Evolutionary conservation across 345 rosid genomes (phyloP).

Genomic region (Moringa oleifera): DNA sequence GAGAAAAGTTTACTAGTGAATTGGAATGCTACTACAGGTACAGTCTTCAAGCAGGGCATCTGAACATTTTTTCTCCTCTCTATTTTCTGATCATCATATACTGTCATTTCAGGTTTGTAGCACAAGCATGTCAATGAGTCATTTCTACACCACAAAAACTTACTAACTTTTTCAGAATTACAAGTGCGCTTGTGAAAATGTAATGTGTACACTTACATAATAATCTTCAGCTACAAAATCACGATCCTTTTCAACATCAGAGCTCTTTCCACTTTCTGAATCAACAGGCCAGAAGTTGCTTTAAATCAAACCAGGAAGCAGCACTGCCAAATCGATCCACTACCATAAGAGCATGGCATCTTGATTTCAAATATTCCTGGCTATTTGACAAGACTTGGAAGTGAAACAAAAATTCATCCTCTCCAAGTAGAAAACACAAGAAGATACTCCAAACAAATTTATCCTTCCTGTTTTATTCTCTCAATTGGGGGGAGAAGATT

Average conservation of each 20-base stretch:
- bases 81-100: too few relatives aligned
- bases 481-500: constrained; percentile 5
- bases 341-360: constrained; percentile 14
- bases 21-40: too few relatives aligned
- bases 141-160: neutral
- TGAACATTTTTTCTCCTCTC: too few relatives aligned
- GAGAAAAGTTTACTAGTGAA: too few relatives aligned
- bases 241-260: constrained; percentile 8
- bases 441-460: neutral
- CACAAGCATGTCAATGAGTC: neutral
- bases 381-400: neutral
- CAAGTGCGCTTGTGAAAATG: too few relatives aligned
- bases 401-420: neutral
- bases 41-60: too few relatives aligned
- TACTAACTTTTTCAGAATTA: neutral
- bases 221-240: constrained; percentile 19
- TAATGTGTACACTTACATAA: constrained; percentile 13
- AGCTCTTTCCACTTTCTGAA: constrained; percentile 6
- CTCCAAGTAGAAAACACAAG: neutral
- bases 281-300: neutral
- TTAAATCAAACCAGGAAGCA: constrained; percentile 4
- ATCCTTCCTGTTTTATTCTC: constrained; percentile 7
- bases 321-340: neutral
- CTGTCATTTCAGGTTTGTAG: too few relatives aligned
- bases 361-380: constrained; percentile 1